Conservation (phyloP, 208 protist genomes). For the Porcisia deanei region DNA sequence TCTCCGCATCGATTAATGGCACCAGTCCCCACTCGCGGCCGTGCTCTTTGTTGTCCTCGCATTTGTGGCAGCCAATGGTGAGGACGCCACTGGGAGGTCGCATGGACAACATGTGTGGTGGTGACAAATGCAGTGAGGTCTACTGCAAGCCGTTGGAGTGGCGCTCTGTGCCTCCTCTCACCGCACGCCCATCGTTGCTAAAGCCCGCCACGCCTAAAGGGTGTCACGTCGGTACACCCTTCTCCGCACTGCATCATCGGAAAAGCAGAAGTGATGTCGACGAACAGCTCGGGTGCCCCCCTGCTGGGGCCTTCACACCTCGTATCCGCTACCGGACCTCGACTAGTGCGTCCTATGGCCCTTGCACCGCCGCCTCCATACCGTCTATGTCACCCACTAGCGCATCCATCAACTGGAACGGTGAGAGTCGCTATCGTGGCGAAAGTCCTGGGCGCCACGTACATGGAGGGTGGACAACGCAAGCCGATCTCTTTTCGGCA, state of each 20-base stretch:
- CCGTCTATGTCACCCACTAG: neutral
- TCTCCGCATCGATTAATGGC: neutral
- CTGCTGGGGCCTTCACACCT: constrained; percentile 8
- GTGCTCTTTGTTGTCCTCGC: neutral
- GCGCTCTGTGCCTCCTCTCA: neutral
- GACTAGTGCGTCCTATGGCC: neutral
- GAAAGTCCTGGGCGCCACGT: neutral
- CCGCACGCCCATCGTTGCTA: neutral
- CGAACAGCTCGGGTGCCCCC: neutral
- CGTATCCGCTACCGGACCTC: constrained; percentile 13
- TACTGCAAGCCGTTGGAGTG: neutral
- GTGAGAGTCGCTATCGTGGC: neutral
- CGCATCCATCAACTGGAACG: neutral
- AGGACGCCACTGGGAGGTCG: neutral
- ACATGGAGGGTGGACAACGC: neutral
- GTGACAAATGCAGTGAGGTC: neutral
- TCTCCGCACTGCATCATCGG: neutral
- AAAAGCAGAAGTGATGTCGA: neutral
- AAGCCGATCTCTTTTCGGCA: neutral
- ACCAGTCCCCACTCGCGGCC: neutral
- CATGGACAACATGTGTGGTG: neutral
- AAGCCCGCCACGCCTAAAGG: neutral
- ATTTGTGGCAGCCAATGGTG: constrained; percentile 1
- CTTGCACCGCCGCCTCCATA: neutral
- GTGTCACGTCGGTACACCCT: neutral